Percentiles rank a stretch among this genome's conserved stretches.
Conservation (phyloP, 2,329 filamentous ascomycete species). For the Scedosporium boydii region DNA sequence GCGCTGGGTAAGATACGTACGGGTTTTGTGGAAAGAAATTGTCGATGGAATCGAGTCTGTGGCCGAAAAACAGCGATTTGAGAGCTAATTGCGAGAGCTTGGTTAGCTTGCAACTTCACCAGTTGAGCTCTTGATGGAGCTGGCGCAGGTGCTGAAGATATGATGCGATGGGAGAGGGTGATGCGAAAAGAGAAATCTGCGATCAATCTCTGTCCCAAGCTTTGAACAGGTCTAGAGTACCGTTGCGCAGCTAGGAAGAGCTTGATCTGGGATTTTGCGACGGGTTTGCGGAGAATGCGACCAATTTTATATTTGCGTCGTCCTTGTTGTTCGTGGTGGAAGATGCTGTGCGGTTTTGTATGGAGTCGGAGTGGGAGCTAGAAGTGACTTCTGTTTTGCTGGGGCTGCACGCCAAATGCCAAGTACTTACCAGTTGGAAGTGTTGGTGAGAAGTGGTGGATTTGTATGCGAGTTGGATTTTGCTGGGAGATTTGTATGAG, state of each 20-base stretch:
- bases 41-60: neutral
- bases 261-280: neutral
- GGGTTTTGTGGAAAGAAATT: neutral
- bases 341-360: conserved; percentile 3
- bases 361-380: conserved; percentile 10
- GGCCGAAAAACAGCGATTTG: neutral
- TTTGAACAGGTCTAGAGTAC: neutral
- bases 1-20: neutral
- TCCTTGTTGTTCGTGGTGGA: neutral
- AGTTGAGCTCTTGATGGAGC: neutral
- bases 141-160: neutral
- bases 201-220: neutral
- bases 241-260: neutral
- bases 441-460: conserved; percentile 32
- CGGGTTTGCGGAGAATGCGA: neutral
- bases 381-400: conserved; percentile 15
- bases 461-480: conserved; percentile 44
- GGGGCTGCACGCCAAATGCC: conserved; percentile 18
- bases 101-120: conserved; percentile 2
- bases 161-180: neutral
- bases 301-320: neutral
- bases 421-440: conserved; percentile 47
- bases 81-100: neutral
- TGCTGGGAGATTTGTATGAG: conserved; percentile 52
- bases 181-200: neutral